Percentiles rank a stretch among this genome's conserved stretches.
Evolutionary conservation across 163 green algal genomes (phyloP).

Genomic region (Scenedesmus sp.): DNA sequence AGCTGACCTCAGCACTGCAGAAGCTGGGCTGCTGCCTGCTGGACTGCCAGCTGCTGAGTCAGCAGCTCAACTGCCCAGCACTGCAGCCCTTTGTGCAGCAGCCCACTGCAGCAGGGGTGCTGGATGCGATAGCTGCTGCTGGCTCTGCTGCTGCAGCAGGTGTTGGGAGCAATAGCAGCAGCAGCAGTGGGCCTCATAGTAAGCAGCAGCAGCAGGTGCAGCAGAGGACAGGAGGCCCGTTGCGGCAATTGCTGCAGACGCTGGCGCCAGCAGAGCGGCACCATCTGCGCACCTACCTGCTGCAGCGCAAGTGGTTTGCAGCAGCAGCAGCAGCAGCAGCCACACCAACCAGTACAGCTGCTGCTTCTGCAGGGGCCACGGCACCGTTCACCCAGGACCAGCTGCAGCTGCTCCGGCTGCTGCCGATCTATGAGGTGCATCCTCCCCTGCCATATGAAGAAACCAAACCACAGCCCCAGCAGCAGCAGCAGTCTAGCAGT

Average conservation of each 20-base stretch:
- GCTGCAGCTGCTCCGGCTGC: conserved; percentile 53
- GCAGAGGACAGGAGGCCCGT: not conserved
- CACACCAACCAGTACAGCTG: not conserved
- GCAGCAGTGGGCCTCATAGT: not conserved
- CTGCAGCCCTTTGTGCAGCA: conserved; percentile 49
- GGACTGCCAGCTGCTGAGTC: conserved; percentile 40
- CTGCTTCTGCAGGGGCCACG: not conserved
- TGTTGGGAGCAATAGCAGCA: not conserved
- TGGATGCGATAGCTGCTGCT: conserved; percentile 56
- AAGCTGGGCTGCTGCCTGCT: conserved; percentile 66
- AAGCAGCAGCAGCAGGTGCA: conserved; percentile 26
- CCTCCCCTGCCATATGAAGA: conserved; percentile 13
- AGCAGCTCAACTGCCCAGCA: conserved; percentile 26
- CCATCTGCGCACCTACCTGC: conserved; percentile 79
- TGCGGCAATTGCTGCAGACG: conserved; percentile 8
- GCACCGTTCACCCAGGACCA: conserved; percentile 28
- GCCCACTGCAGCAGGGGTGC: conserved; percentile 57
- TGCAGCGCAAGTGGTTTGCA: conserved; percentile 67
- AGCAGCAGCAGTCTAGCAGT: conserved; percentile 6
- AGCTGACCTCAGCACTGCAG: conserved; percentile 59
- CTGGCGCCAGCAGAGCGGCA: conserved; percentile 61
- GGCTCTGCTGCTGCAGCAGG: conserved; percentile 12
- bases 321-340: not conserved
- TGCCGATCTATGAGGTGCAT: conserved; percentile 69
- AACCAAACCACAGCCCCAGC: conserved; percentile 19